phyloP scores from a whole-genome alignment of 1,139 yeast genomes.

The Nakaseomyces sp. region DNA sequence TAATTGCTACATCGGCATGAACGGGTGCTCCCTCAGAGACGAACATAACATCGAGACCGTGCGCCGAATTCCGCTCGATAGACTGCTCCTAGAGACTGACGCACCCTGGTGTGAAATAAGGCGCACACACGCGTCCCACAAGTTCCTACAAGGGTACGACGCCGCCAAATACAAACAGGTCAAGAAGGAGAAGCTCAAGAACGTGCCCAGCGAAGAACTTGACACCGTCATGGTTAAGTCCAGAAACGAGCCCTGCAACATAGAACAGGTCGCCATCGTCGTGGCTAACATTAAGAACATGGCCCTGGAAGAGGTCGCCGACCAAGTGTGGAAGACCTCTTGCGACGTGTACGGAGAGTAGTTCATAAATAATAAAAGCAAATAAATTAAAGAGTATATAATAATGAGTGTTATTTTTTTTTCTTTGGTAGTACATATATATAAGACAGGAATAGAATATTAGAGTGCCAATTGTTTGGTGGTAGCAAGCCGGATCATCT shows the following conservation, averaged over 20 bases:
- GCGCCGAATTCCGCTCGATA: constrained; percentile 53
- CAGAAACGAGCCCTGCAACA: constrained; percentile 84
- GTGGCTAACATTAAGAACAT: constrained; percentile 50
- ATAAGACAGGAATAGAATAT: neutral
- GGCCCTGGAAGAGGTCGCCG: constrained; percentile 47
- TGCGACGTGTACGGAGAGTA: constrained; percentile 38
- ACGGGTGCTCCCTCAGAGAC: constrained; percentile 85
- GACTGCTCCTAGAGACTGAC: constrained; percentile 80
- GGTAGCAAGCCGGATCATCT: no score
- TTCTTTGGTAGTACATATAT: no score
- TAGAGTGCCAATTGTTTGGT: neutral
- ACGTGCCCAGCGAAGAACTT: constrained; percentile 16
- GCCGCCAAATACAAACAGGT: constrained; percentile 19
- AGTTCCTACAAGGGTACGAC: constrained; percentile 35
- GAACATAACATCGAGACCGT: constrained; percentile 66
- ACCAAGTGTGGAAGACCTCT: constrained; percentile 57
- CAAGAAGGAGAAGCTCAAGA: constrained; percentile 24
- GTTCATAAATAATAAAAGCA: no score
- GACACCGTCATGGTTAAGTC: constrained; percentile 53
- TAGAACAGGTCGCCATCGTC: constrained; percentile 74
- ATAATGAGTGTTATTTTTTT: no score
- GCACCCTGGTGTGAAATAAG: constrained; percentile 98
- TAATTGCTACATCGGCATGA: constrained; percentile 63
- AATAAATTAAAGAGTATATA: no score
- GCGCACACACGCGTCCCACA: constrained; percentile 68